Evolutionary conservation across 2,329 filamentous ascomycete genomes (phyloP).

Genomic region (Elsinoe perseae): DNA sequence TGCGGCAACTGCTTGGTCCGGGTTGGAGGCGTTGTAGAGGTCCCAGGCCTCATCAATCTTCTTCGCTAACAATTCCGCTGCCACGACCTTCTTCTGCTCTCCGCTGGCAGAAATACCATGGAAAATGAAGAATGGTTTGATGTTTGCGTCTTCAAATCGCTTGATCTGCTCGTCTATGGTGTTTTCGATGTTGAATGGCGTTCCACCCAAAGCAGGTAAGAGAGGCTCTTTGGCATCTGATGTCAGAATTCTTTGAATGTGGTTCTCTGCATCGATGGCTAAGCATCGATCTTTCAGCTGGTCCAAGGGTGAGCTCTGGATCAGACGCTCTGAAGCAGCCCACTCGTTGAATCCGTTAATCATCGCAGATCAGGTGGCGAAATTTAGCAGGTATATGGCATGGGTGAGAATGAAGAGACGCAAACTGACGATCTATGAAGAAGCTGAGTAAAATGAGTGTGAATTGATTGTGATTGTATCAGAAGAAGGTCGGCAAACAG

Average conservation of each 20-base stretch:
- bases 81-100: slow-evolving; percentile 17
- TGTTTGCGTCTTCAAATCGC: slow-evolving; percentile 56
- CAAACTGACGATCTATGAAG: neutral
- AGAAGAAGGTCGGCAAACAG: neutral
- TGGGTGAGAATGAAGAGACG: neutral
- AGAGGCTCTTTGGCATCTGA: slow-evolving; percentile 72
- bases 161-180: slow-evolving; percentile 72
- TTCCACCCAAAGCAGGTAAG: slow-evolving; percentile 78
- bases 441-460: neutral
- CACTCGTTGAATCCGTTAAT: slow-evolving; percentile 49
- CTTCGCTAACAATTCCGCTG: slow-evolving; percentile 20
- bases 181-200: slow-evolving; percentile 67
- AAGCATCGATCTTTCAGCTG: slow-evolving; percentile 67
- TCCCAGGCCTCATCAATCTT: slow-evolving; percentile 62
- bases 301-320: slow-evolving; percentile 54
- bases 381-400: neutral
- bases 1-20: slow-evolving; percentile 71
- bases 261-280: slow-evolving; percentile 84
- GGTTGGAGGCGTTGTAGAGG: slow-evolving; percentile 72
- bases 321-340: slow-evolving; percentile 41
- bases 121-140: slow-evolving; percentile 84
- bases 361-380: slow-evolving; percentile 24
- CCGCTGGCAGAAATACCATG: slow-evolving; percentile 69
- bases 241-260: slow-evolving; percentile 71
- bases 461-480: neutral